Evolutionary conservation across 2,329 filamentous ascomycete species (phyloP), one percentile per base, ranked within the genome.

Genomic region (Fusarium pseudograminearum): DNA sequence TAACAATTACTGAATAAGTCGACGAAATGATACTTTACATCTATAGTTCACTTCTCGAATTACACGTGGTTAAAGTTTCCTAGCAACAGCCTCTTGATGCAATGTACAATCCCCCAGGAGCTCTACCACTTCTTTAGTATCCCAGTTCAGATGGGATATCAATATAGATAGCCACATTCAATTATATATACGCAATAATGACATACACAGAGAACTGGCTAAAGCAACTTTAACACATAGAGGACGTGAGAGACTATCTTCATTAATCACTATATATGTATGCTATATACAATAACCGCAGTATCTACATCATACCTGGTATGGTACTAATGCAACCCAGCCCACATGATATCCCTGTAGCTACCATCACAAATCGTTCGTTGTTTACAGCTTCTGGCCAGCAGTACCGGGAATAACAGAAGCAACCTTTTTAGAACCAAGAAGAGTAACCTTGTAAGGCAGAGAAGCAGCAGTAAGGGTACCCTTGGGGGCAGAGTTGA

Each of bases 381-480:
- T 15, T 14, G 26, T 24, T 65, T 46, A 73, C 15, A 73, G 57
- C 46, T 54, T 82, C 76, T 82, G 79, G 6, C 82, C 82, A 28
- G 81, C 82, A 26, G 69, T 78, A 18, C 73, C 73, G 5, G 75
- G 73, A 36, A 87, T 81, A 12, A 79, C 77, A 22, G 71, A 76
- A 72, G 83, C 80, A 41, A 87, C 83, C 33, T 78, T 83, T 16
- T 61, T 76, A 1, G 83, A 82, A 4, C 85, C 86, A 42, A 88
- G 74, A 6, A 70, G 57, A 9, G 63, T 64, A 65, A 84, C 78
- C 26, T 77, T 80, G 77, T 89, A 89, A 24, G 77, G 74, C 74
- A 90, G 88, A 1, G 83, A 83, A 20, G 86, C 80, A n/a, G 78
- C 79, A 48, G 78, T 84, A n/a, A 88, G 78, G 8, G 82, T 86